Evolutionary conservation across 495 filamentous ascomycete genomes (phyloP).

Genomic region (Penicillium soppii): DNA sequence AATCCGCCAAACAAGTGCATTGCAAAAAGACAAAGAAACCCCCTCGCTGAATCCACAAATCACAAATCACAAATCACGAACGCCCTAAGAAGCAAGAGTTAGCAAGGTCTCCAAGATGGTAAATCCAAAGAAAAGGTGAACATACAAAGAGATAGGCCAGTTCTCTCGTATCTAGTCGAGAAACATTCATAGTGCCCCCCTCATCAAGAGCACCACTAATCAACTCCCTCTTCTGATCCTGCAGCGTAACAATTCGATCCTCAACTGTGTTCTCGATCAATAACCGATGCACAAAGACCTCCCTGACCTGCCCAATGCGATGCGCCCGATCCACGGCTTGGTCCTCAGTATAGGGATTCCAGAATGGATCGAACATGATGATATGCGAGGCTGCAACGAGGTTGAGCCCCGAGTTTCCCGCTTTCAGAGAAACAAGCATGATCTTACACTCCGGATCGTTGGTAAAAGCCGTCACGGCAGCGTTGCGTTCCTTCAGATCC

Average conservation of each 20-base stretch:
- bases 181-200: conserved; percentile 62
- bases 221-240: conserved; percentile 76
- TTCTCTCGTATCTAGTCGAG: conserved; percentile 60
- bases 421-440: conserved; percentile 86
- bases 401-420: conserved; percentile 90
- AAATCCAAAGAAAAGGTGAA: conserved; percentile 5
- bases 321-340: conserved; percentile 94
- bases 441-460: conserved; percentile 63
- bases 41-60: too few relatives aligned
- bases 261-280: conserved; percentile 79
- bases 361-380: conserved; percentile 92
- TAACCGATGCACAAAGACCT: conserved; percentile 79
- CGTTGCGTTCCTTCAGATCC: conserved; percentile 64
- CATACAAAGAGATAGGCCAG: conserved; percentile 73
- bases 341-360: conserved; percentile 94
- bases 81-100: conserved; percentile 10
- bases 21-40: too few relatives aligned
- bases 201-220: conserved; percentile 85
- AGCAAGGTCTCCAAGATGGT: neutral
- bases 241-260: conserved; percentile 83
- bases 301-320: conserved; percentile 76
- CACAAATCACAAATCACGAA: neutral
- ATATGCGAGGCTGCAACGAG: conserved; percentile 83
- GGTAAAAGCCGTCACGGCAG: conserved; percentile 71
- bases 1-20: neutral